phyloP scores from a whole-genome alignment of 108 stramenopile species.

The Ochromonas danica region DNA sequence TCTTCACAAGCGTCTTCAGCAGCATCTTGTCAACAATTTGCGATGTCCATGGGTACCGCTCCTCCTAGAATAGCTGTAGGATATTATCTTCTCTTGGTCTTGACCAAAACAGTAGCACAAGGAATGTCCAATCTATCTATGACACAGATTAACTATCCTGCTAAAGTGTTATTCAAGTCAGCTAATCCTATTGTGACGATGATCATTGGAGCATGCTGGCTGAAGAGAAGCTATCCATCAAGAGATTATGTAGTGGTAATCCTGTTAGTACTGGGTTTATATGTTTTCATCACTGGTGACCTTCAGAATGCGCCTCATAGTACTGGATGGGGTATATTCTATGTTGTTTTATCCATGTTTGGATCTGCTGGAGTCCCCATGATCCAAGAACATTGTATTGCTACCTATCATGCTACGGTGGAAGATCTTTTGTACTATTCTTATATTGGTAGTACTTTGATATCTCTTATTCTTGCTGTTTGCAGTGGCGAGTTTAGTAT shows the following conservation, averaged over 20 bases:
- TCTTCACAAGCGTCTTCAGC: background rate
- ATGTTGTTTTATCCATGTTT: constrained; percentile 7
- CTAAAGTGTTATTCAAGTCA: constrained; percentile 58
- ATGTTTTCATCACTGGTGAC: constrained; percentile 11
- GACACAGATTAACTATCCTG: constrained; percentile 59
- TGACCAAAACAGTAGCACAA: constrained; percentile 50
- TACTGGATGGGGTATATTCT: background rate
- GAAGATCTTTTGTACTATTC: constrained; percentile 29
- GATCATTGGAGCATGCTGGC: constrained; percentile 25
- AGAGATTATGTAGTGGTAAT: constrained; percentile 25
- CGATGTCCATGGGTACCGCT: background rate
- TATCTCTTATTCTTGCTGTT: background rate
- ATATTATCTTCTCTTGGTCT: constrained; percentile 44
- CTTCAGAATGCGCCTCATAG: background rate
- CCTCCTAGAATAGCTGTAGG: constrained; percentile 40
- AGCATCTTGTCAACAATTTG: background rate
- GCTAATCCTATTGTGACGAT: constrained; percentile 34
- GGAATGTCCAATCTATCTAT: constrained; percentile 55
- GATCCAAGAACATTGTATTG: constrained; percentile 26
- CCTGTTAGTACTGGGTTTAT: constrained; percentile 11
- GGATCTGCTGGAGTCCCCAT: constrained; percentile 12
- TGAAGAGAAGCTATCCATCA: constrained; percentile 35
- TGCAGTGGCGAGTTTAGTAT: background rate
- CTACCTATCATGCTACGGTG: background rate
- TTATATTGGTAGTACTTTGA: background rate